Evolutionary conservation across 768 basidiomycete species (phyloP), one percentile per base, ranked within the genome.

Genomic region (Russula vinacea): DNA sequence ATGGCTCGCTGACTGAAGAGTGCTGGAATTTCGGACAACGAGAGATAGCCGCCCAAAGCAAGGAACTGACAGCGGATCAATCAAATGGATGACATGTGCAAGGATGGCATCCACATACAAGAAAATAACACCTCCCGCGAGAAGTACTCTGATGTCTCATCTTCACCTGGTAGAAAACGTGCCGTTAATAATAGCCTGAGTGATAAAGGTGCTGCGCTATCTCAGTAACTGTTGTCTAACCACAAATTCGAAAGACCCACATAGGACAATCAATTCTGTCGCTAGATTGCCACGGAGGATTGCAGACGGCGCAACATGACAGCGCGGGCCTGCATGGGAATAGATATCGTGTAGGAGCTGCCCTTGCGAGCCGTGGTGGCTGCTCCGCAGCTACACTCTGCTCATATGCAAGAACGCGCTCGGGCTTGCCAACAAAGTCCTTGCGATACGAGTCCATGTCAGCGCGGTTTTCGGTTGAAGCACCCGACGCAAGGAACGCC

Each of bases 91-190:
- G 17, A 17, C 7, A 17, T 24, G 19, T 29, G 7, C 3, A n/a
- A 14, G 14, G 14, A 9, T 4, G 13, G 1, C 29, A 37, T 35
- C 24, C 8, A 22, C 83, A 39, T 71, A 87, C 82, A 91, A 90
- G 81, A 89, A 92, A 22, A 93, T 76, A 26, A 88, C 79, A 75
- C 90, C 86, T 45, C 89, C 89, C 90, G 83, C n/a, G 87, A 85
- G 78, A 89, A 91, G 71, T 82, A 87, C 13, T 83, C 84, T 16
- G 77, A 73, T 0, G 89, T 89, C 10, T 76, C 75, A 17, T 82
- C 76, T 82, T 77, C 39, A 85, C 74, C 10, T 80, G 76, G 62
- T 84, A 77, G 78, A 89, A 92, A 33, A 89, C 81, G 83, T 84
- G 32, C 89, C 88, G 56, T 87, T 79, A 58, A 83, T 79, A 54